Base-by-base conservation (phyloP, 2,329 filamentous ascomycete species). In the Trichoderma semiorbis region DNA sequence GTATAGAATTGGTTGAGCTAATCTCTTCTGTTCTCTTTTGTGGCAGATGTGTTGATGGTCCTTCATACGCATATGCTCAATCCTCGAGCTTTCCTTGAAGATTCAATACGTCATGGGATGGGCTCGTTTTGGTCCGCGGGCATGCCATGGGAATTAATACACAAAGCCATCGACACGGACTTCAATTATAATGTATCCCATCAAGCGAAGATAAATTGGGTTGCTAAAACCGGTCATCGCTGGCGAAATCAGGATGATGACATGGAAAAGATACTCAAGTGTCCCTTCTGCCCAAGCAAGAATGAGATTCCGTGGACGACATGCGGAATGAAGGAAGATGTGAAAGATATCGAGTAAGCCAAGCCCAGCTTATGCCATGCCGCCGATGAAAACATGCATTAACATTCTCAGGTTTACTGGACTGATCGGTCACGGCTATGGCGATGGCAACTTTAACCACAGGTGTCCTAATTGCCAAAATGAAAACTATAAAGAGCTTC, bases 1-100 rank as follows among this genome's bases (percentile, higher is more conserved):
- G 0, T 67, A 7, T 11, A 3, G 7, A 21, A 65, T 14, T 3
- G 1, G 12, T 5, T 24, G 18, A 21, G 14, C 55, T 69, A 11
- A 69, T 6, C 1, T 6, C 12, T 69, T 18, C 21, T 24, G n/a
- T 24, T 50, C 21, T 7, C 11, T 14, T 53, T n/a, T 3, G 14
- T 10, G 16, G 2, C 16, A 85, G 92, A 95, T 80, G 88, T 95
- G 0, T 80, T 94, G 24, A 92, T 95, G 91, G 90, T 95, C 0
- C 93, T 91, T 90, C 93, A 95, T 79, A 84, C 91, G 0, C 92
- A 93, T 77, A 91, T 93, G 88, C 87, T 95, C 3, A 95, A 94
- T 75, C 93, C 93, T 0, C 85, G 91, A 53, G 84, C 83, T n/a
- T 95, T 90, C 77, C 86, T 94, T 5, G 92, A 95, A 76, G 93